Evolutionary conservation across 768 basidiomycete genomes (phyloP).

Genomic region (Termitomyces eurrhizus): DNA sequence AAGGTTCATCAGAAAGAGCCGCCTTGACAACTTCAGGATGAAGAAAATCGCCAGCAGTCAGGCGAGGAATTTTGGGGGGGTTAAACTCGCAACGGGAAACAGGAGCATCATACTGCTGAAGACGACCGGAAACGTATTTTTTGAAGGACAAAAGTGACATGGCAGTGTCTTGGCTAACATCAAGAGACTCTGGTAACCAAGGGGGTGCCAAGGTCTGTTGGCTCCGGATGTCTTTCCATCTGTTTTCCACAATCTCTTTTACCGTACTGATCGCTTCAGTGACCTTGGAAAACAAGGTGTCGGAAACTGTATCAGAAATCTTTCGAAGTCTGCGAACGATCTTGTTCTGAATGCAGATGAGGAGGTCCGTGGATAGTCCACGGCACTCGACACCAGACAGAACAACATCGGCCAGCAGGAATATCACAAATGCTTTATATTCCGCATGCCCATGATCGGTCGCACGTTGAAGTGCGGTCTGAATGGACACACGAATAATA

Average conservation of each 20-base stretch:
- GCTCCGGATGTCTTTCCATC: conserved; percentile 30
- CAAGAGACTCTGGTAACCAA: conserved; percentile 22
- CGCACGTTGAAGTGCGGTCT: conserved; percentile 27
- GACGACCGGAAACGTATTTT: conserved; percentile 21
- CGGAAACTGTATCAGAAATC: conserved; percentile 24
- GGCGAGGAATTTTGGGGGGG: conserved; percentile 17
- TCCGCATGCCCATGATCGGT: conserved; percentile 8
- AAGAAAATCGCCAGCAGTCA: conserved; percentile 13
- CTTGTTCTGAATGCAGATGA: conserved; percentile 35
- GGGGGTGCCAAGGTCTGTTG: conserved; percentile 19
- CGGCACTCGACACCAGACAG: conserved; percentile 14
- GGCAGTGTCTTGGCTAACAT: conserved; percentile 25
- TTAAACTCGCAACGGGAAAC: conserved; percentile 9
- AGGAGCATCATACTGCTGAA: background rate
- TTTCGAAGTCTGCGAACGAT: conserved; percentile 34
- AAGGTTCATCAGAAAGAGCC: conserved; percentile 10
- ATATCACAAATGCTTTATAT: conserved; percentile 49
- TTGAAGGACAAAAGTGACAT: conserved; percentile 28
- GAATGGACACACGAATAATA: conserved; percentile 40
- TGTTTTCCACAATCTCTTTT: conserved; percentile 21
- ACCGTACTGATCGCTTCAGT: conserved; percentile 17
- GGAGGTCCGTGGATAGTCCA: conserved; percentile 27
- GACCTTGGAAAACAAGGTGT: conserved; percentile 17
- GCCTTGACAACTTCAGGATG: background rate
- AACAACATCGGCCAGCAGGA: conserved; percentile 29